Evolutionary conservation across 805 yeast genomes (phyloP), one percentile per base, ranked within the genome.

Genomic region (Torulaspora franciscae): DNA sequence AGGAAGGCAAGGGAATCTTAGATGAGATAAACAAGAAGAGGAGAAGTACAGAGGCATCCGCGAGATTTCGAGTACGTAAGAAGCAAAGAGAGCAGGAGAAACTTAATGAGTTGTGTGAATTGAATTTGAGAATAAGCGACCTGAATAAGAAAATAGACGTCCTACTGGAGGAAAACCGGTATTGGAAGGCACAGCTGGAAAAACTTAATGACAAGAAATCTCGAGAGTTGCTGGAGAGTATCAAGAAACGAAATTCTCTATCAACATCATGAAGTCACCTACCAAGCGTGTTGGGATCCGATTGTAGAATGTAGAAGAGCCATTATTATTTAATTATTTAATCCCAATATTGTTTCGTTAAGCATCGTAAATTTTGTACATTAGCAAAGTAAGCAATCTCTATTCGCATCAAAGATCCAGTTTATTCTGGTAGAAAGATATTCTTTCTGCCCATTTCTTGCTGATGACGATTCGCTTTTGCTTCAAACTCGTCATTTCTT

Each of bases 41-140:
- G 52, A 76, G 95, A 56, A 90, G 89, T 67, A 89, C 96, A 0
- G 96, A 93, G 1, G 98, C 99, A 1, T 81, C 91, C 15, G 97
- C 97, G 3, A 74, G 98, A 48, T 91, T 91, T 72, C 76, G 99
- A 52, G 78, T 88, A 61, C 56, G 65, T 29, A 54, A 58, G 46
- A 59, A 61, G 48, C 54, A 56, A 33, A 49, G 55, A 35, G 58
- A 57, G 32, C 47, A 47, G 17, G 61, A 55, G 29, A 62, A 55
- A 23, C 32, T 52, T 23, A 42, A 37, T 10, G 54, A 55, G 47
- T 46, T 58, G 24, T 40, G 51, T 14, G 49, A 47, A 23, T 38
- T 62, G 28, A 55, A 58, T 13, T 7, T 30, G 19, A 54, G 55
- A 29, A 53, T 64, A 11, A 41, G 48, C 11, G 46, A 48, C 22